Evolutionary conservation across 164 flowering plant genomes (phyloP).

Genomic region (Cinnamomum chago): DNA sequence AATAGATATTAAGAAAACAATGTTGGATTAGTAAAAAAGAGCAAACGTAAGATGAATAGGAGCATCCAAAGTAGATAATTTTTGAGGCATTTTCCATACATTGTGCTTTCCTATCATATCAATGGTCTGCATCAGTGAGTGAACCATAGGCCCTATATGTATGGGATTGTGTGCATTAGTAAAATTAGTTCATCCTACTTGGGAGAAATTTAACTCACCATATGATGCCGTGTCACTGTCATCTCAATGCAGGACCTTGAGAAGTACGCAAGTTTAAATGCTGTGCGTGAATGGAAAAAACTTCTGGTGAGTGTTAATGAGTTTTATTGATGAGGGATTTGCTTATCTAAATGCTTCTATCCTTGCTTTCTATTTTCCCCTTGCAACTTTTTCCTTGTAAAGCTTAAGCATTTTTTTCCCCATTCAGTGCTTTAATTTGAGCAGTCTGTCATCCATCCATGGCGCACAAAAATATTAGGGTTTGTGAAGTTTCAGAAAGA

Average conservation of each 20-base stretch:
- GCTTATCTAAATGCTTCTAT: not conserved
- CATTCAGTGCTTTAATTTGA: not conserved
- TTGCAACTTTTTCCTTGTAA: not conserved
- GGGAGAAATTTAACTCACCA: not conserved
- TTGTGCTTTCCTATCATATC: not conserved
- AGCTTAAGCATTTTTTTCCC: not conserved
- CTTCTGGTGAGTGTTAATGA: slow-evolving; percentile 64
- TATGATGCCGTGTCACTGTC: not conserved
- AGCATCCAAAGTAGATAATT: not conserved
- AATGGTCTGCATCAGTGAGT: not conserved
- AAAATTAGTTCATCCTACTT: not conserved
- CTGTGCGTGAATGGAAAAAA: slow-evolving; percentile 79
- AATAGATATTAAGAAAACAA: not conserved
- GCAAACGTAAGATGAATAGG: not conserved
- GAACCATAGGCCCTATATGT: not conserved
- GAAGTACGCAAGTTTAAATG: slow-evolving; percentile 67
- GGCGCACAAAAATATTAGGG: not conserved
- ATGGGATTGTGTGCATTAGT: not conserved
- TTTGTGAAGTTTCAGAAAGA: not conserved
- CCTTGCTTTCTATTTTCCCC: not conserved
- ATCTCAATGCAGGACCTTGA: slow-evolving; percentile 68
- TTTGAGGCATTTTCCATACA: not conserved
- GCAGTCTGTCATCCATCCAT: not conserved
- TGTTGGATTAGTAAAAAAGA: not conserved
- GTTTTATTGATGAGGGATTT: not conserved